Evolutionary conservation across 306 rosid species (phyloP), one percentile per base, ranked within the genome.

Genomic region (Boehmeria nivea): DNA sequence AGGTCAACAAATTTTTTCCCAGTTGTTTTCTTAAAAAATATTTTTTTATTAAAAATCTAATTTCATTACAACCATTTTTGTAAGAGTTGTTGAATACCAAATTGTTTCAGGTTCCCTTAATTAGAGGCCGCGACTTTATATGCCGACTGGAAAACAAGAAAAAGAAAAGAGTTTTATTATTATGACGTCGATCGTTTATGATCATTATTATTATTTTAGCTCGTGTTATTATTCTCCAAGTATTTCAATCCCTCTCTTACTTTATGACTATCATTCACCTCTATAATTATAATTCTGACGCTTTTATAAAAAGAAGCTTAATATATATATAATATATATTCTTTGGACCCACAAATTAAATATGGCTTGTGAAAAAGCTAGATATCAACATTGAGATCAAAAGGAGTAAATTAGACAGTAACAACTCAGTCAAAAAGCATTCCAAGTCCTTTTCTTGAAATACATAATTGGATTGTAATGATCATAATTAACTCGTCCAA

Each of bases 351-450:
- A 26, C 56, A 31, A 31, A 31, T 31, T 31, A 17, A 22, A 3
- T 21, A 12, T 47, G 28, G 31, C 53, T 48, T 48, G 16, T 0
- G 31, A 48, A 22, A 23, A 22, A 22, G 53, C 53, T 13, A 50
- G 55, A 6, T 11, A 23, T n/a, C 17, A 3, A 10, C 36, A 11
- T 50, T 18, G 56, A 25, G 56, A 51, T 51, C 23, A 51, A 27
- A 23, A n/a, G 13, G 14, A n/a, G 36, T 51, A 23, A 51, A 51
- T 51, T 27, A 26, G 56, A 51, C 9, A 51, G 56, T 10, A 51
- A 51, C 37, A 23, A 10, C 19, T 51, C 56, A 51, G 39, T 51
- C 56, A 51, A 51, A 26, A 51, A 16, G 13, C 25, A 4, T 16
- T 7, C 19, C 21, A 51, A 26, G 38, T 26, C 39, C 13, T n/a